Evolutionary conservation across 805 yeast species (phyloP), one percentile per base, ranked within the genome.

Genomic region (Ogataea pini): DNA sequence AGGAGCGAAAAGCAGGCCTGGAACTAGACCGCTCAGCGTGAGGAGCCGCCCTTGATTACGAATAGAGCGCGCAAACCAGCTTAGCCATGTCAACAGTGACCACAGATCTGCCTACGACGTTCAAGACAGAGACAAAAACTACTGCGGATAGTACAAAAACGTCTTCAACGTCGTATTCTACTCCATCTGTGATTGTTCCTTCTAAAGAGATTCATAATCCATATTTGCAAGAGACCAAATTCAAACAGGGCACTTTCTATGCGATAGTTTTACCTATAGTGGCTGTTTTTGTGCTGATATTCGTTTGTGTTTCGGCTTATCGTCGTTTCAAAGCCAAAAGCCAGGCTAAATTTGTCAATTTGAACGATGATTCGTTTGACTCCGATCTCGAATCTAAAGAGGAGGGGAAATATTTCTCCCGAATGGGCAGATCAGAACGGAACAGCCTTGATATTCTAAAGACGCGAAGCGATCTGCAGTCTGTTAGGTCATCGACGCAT

Each of bases 231-330:
- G 46, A 51, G 4, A 47, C 57, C 2, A 34, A 47, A 1, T 52
- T 43, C 17, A 41, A 45, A 16, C 62, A 62, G 44, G 68, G 66
- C 1, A 59, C 67, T 0, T 52, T 64, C n/a, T 64, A 63, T 36
- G 41, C 54, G 13, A 62, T 63, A 5, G 47, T 61, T 10, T 49
- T 61, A 1, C 69, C 69, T 1, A 57, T 62, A 1, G 47, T 64
- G n/a, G 59, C 50, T 1, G 61, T 51, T 2, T 34, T 59, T 7
- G 41, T 64, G 13, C 27, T 63, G 2, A 36, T 59, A 4, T 64
- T 62, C 36, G 38, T 63, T 8, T 7, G 55, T 1, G 58, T 60
- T 5, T 56, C 55, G 16, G 44, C 55, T 2, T 54, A 54, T 20
- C 57, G 49, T 20, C 56, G 62, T 29, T 46, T 46, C 29, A 52